A percentile compares a stretch with the other conserved stretches of the same genome.
phyloP scores from a whole-genome alignment of 164 flowering plant species.

The Kingdonia uniflora region DNA sequence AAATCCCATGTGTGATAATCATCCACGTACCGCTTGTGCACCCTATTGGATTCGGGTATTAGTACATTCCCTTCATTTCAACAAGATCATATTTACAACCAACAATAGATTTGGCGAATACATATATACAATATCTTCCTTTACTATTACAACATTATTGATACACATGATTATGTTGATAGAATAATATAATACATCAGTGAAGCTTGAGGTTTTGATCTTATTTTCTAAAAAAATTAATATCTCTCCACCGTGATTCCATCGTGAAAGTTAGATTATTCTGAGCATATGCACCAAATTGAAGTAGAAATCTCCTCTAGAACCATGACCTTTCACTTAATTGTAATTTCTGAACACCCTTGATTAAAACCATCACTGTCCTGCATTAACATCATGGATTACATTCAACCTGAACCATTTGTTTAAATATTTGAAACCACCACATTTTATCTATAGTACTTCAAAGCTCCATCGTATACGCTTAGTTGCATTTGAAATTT shows the following conservation, averaged over 20 bases:
- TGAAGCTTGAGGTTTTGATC: neutral
- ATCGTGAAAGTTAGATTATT: neutral
- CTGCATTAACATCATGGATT: constrained; percentile 1
- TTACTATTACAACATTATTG: no score
- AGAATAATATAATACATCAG: no score
- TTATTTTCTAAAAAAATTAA: neutral
- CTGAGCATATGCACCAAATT: constrained; percentile 2
- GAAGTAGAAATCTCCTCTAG: neutral
- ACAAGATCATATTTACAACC: no score
- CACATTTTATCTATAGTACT: neutral
- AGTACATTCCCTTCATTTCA: no score
- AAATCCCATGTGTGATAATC: no score
- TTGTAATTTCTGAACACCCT: neutral
- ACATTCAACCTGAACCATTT: neutral
- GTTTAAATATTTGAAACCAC: neutral
- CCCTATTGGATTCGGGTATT: no score
- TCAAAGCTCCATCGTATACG: neutral
- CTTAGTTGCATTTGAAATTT: no score
- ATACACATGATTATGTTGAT: no score
- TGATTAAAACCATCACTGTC: neutral
- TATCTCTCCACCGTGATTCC: constrained; percentile 5
- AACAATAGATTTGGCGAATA: no score
- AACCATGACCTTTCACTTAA: neutral
- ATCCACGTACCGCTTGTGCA: no score
- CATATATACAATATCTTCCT: no score